Conservation (phyloP, 2,329 filamentous ascomycete species). For the Paecilomyces dactylethromorphus region DNA sequence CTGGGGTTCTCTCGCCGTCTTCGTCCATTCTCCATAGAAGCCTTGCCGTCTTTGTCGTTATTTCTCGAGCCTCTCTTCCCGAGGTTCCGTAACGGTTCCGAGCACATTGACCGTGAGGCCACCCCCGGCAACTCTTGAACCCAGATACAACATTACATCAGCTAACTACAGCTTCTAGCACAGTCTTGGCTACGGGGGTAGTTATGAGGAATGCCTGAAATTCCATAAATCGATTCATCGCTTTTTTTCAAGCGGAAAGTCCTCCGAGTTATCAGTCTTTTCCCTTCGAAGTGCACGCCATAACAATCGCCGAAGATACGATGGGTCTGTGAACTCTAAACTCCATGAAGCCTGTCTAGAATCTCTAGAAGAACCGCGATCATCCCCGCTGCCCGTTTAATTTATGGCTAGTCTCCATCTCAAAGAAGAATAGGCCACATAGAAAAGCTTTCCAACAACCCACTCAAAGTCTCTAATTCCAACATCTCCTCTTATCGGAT, state of each 20-base stretch:
- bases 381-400: not conserved
- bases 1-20: not conserved
- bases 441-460: not conserved
- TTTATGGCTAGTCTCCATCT: not conserved
- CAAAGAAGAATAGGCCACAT: not conserved
- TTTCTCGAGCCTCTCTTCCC: not conserved
- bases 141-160: not conserved
- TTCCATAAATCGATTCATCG: not conserved
- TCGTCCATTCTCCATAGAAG: not conserved
- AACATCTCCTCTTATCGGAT: not conserved
- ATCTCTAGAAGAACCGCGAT: not conserved
- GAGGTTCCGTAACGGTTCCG: not conserved
- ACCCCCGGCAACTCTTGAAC: not conserved
- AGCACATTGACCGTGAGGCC: not conserved
- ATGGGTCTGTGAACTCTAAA: not conserved
- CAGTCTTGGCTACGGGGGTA: not conserved
- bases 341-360: not conserved
- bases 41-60: not conserved
- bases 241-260: not conserved
- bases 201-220: not conserved
- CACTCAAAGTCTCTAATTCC: not conserved
- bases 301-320: not conserved
- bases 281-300: not conserved
- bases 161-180: not conserved
- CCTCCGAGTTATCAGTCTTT: not conserved